These are phyloP conservation scores for Ilyonectria robusta DNA, from an alignment of 2,329 filamentous ascomycete genomes.

Conservation along the genomic window DNA sequence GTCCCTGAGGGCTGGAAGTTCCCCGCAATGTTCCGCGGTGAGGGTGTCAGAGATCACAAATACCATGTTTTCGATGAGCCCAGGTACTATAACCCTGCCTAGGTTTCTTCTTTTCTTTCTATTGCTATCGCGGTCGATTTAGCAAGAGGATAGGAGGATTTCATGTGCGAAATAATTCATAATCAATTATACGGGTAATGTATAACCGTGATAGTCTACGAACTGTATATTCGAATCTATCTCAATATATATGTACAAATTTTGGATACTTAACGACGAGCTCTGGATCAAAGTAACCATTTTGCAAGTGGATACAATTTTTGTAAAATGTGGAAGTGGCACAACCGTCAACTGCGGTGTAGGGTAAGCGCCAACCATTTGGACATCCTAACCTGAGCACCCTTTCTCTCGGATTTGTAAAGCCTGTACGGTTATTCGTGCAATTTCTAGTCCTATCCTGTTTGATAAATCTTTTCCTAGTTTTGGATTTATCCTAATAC, in stretches of 20 bases:
- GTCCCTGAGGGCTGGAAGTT: constrained; percentile 86
- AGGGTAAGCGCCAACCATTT: constrained; percentile 6
- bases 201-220: constrained; percentile 30
- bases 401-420: neutral
- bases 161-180: constrained; percentile 25
- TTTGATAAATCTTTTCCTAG: neutral
- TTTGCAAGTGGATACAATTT: neutral
- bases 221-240: constrained; percentile 32
- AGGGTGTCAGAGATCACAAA: constrained; percentile 88
- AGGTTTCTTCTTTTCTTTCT: constrained; percentile 15
- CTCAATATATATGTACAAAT: constrained; percentile 29
- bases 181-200: constrained; percentile 38
- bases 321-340: neutral
- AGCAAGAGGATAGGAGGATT: constrained; percentile 25
- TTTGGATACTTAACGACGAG: neutral
- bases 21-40: constrained; percentile 85
- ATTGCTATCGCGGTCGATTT: constrained; percentile 5
- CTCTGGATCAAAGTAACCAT: too few relatives aligned
- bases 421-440: neutral
- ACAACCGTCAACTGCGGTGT: neutral
- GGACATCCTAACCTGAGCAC: neutral
- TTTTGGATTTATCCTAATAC: neutral
- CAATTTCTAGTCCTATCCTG: neutral
- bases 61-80: constrained; percentile 98
- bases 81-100: constrained; percentile 70